phyloP scores from a whole-genome alignment of 345 rosid genomes.

The Geranium brycei region DNA sequence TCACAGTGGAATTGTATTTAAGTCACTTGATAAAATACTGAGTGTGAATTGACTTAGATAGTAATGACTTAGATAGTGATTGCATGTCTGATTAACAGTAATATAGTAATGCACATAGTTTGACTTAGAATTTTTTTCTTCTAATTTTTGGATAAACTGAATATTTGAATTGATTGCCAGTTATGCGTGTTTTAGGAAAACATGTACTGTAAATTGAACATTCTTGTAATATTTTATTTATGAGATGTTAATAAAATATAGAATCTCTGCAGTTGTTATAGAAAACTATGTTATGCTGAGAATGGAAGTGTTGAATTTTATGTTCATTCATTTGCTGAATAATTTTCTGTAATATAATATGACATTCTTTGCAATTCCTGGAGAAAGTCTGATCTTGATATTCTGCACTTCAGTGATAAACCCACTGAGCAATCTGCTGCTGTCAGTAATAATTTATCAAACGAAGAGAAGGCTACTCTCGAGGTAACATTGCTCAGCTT shows the following conservation, averaged over 20 bases:
- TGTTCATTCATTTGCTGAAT: neutral
- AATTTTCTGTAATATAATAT: neutral
- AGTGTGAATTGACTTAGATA: neutral
- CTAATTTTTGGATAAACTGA: neutral
- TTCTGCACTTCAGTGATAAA: constrained; percentile 31
- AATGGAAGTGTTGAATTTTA: neutral
- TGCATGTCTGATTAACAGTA: neutral
- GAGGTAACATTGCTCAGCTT: constrained; percentile 29
- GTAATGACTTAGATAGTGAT: too few relatives aligned
- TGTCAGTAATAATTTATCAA: constrained; percentile 48
- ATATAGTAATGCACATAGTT: neutral
- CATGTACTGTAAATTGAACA: neutral
- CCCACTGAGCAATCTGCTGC: constrained; percentile 36
- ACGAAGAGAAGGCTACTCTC: constrained; percentile 56
- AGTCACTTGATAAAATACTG: neutral
- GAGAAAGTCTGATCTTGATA: constrained; percentile 3
- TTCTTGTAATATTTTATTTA: neutral
- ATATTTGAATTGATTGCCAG: neutral
- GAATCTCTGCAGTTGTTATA: too few relatives aligned
- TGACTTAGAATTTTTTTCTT: too few relatives aligned
- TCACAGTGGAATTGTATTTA: too few relatives aligned
- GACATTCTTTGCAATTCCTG: constrained; percentile 3
- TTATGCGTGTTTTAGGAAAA: neutral
- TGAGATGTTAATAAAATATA: too few relatives aligned
- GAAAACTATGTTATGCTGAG: too few relatives aligned